Evolutionary conservation across 2,329 filamentous ascomycete genomes (phyloP).

Genomic region (Lachnellula suecica): DNA sequence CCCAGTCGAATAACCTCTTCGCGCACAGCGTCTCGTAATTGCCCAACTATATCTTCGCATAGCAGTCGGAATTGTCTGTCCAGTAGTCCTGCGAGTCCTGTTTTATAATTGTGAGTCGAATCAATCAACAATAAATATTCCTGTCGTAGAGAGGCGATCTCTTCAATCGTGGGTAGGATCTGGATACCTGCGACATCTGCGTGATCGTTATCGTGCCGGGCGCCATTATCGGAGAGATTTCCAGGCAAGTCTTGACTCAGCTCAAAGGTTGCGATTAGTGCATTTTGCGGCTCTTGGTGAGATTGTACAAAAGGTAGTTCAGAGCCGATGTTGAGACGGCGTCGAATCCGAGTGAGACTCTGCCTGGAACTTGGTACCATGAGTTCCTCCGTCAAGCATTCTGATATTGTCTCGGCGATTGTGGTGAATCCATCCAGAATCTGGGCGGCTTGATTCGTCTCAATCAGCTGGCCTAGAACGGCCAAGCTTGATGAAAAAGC

Average conservation of each 20-base stretch:
- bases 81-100: slow-evolving; percentile 46
- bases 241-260: slow-evolving; percentile 32
- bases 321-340: slow-evolving; percentile 26
- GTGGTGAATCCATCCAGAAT: slow-evolving; percentile 24
- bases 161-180: slow-evolving; percentile 48
- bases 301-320: slow-evolving; percentile 20
- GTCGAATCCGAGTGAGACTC: slow-evolving; percentile 24
- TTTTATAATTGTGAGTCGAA: slow-evolving; percentile 38
- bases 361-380: slow-evolving; percentile 19
- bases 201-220: slow-evolving; percentile 51
- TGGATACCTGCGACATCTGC: slow-evolving; percentile 44
- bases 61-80: slow-evolving; percentile 56
- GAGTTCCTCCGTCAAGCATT: slow-evolving; percentile 22
- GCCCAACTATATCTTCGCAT: slow-evolving; percentile 54
- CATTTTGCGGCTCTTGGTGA: slow-evolving; percentile 10
- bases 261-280: slow-evolving; percentile 22
- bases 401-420: slow-evolving; percentile 26
- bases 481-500: slow-evolving; percentile 26
- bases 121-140: slow-evolving; percentile 47
- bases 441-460: slow-evolving; percentile 38
- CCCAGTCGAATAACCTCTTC: slow-evolving; percentile 35
- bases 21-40: slow-evolving; percentile 49
- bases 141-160: slow-evolving; percentile 42
- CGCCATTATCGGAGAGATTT: slow-evolving; percentile 30
- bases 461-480: slow-evolving; percentile 32